Percentiles rank a stretch among this genome's conserved stretches.
Evolutionary conservation across 495 filamentous ascomycete species (phyloP).

Genomic region (Talaromyces thailandensis): DNA sequence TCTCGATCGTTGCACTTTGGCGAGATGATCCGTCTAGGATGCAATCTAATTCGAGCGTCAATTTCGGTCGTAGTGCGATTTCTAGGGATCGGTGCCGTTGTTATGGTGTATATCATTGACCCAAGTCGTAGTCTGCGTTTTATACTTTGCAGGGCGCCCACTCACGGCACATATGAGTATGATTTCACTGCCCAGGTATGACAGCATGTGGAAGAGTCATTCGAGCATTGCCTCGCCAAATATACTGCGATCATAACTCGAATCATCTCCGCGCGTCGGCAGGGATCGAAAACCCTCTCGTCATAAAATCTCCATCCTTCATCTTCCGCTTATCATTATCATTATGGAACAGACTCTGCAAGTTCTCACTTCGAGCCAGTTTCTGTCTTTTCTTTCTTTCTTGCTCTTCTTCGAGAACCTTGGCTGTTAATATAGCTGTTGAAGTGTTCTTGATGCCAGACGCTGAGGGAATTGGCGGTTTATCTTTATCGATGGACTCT

Average conservation of each 20-base stretch:
- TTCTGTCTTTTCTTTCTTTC: slow-evolving; percentile 73
- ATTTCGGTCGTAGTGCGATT: too few relatives aligned
- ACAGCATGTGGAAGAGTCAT: not conserved
- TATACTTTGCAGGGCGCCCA: not conserved
- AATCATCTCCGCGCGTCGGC: slow-evolving; percentile 4
- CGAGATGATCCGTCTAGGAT: too few relatives aligned
- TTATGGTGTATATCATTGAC: too few relatives aligned
- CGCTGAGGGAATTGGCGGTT: slow-evolving; percentile 19
- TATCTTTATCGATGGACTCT: slow-evolving; percentile 13
- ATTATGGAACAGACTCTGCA: slow-evolving; percentile 61
- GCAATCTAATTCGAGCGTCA: too few relatives aligned
- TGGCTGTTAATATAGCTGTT: slow-evolving; percentile 75
- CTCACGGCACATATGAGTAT: not conserved
- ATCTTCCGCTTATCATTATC: slow-evolving; percentile 36
- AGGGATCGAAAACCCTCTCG: slow-evolving; percentile 61
- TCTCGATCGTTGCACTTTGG: too few relatives aligned
- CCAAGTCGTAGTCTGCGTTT: not conserved
- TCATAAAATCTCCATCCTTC: slow-evolving; percentile 68
- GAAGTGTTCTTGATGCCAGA: slow-evolving; percentile 74
- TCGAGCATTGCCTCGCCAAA: not conserved
- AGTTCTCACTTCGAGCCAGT: slow-evolving; percentile 55
- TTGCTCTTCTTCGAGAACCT: slow-evolving; percentile 77
- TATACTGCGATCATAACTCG: not conserved
- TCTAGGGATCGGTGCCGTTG: too few relatives aligned
- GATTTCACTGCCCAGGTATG: too few relatives aligned